Evolutionary conservation across 192 early-diverging fungal species (phyloP).

Genomic region (Coemansia sp.): DNA sequence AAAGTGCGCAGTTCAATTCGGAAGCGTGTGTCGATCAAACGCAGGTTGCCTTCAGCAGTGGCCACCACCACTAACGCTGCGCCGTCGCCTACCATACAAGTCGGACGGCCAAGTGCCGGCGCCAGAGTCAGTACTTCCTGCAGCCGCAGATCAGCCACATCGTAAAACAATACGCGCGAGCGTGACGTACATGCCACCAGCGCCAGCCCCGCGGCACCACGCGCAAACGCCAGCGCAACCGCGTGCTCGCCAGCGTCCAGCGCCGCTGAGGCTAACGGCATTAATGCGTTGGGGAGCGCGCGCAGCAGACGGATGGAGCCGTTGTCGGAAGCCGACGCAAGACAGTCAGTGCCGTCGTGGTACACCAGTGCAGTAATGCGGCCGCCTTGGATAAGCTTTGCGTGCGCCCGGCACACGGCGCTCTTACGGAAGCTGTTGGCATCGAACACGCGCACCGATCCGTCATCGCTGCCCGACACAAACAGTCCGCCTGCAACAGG

Average conservation of each 20-base stretch:
- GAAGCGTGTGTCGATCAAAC: constrained; percentile 43
- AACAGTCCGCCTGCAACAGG: constrained; percentile 74
- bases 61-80: constrained; percentile 28
- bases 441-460: constrained; percentile 83
- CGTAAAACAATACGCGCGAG: constrained; percentile 46
- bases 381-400: constrained; percentile 69
- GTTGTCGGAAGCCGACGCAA: constrained; percentile 77
- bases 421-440: constrained; percentile 75
- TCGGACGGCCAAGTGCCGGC: constrained; percentile 25
- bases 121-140: constrained; percentile 20
- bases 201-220: constrained; percentile 15
- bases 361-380: constrained; percentile 75
- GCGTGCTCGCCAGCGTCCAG: constrained; percentile 26
- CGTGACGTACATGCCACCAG: constrained; percentile 35
- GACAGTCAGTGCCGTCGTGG: constrained; percentile 73
- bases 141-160: constrained; percentile 11
- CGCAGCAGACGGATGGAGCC: constrained; percentile 78
- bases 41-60: constrained; percentile 28
- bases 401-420: constrained; percentile 73
- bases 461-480: constrained; percentile 82
- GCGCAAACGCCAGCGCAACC: constrained; percentile 23
- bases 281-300: constrained; percentile 23
- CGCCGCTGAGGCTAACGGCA: constrained; percentile 10
- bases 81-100: constrained; percentile 19
- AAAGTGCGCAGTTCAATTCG: constrained; percentile 35